These are phyloP conservation scores for Marvania coccoides DNA, from an alignment of 139 green algal species.

Conservation along the genomic window DNA sequence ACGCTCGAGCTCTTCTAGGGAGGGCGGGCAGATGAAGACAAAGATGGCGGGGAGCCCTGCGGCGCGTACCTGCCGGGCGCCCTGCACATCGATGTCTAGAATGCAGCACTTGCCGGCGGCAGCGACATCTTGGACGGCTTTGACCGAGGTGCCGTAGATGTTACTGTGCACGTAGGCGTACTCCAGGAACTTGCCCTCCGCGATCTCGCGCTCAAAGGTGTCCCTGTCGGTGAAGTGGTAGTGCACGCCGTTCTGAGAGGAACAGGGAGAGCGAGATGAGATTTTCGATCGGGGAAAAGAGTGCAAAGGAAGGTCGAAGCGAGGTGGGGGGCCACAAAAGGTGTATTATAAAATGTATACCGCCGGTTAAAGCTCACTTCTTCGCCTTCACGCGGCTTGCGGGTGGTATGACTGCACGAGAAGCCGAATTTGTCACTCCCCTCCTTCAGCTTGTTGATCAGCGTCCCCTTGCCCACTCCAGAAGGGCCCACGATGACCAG, in stretches of 20 bases:
- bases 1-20: slow-evolving; percentile 58
- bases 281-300: not conserved
- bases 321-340: not conserved
- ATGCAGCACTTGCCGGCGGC: slow-evolving; percentile 52
- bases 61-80: slow-evolving; percentile 34
- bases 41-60: slow-evolving; percentile 55
- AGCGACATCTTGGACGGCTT: slow-evolving; percentile 56
- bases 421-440: slow-evolving; percentile 60
- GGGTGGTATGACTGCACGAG: slow-evolving; percentile 74
- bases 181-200: slow-evolving; percentile 69
- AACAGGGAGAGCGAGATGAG: not conserved
- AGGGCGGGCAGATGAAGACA: slow-evolving; percentile 78
- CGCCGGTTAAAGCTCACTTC: slow-evolving; percentile 20
- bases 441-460: slow-evolving; percentile 61
- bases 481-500: slow-evolving; percentile 77
- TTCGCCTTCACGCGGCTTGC: slow-evolving; percentile 46
- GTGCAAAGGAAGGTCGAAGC: not conserved
- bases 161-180: slow-evolving; percentile 79
- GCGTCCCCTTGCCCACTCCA: slow-evolving; percentile 83
- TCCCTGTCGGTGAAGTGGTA: slow-evolving; percentile 75
- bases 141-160: slow-evolving; percentile 72
- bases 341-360: not conserved
- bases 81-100: slow-evolving; percentile 84
- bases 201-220: slow-evolving; percentile 60
- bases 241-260: slow-evolving; percentile 60